phyloP scores from a whole-genome alignment of 768 basidiomycete genomes.

The Lactarius trivialis region DNA sequence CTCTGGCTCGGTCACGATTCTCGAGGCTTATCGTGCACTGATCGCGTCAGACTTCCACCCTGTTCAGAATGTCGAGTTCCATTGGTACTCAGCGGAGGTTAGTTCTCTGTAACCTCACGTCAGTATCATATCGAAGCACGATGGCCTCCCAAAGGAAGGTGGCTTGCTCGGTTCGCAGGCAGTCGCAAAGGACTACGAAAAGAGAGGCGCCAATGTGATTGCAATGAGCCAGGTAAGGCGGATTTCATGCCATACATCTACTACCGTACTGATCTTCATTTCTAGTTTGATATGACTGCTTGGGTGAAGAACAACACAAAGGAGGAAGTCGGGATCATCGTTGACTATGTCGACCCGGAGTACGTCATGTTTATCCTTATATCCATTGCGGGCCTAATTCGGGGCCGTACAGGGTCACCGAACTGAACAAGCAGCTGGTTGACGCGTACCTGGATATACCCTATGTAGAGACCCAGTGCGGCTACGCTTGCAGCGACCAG shows the following conservation, averaged over 20 bases:
- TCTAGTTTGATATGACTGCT: conserved; percentile 85
- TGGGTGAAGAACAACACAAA: conserved; percentile 75
- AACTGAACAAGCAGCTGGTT: conserved; percentile 73
- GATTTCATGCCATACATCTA: background rate
- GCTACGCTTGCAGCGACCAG: conserved; percentile 94
- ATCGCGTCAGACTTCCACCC: conserved; percentile 65
- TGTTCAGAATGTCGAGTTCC: conserved; percentile 63
- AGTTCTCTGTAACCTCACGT: conserved; percentile 13
- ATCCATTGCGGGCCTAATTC: background rate
- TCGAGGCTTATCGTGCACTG: conserved; percentile 69
- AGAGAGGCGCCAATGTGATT: conserved; percentile 54
- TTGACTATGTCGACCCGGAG: conserved; percentile 69
- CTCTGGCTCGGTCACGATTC: conserved; percentile 67
- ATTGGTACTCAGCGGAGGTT: conserved; percentile 82
- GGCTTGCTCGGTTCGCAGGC: conserved; percentile 89
- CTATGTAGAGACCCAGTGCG: conserved; percentile 82
- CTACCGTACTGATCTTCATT: conserved; percentile 10
- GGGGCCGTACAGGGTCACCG: conserved; percentile 53
- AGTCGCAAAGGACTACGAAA: conserved; percentile 69
- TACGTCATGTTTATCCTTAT: conserved; percentile 28
- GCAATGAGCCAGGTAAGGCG: conserved; percentile 73
- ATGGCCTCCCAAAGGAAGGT: conserved; percentile 47
- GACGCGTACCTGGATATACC: conserved; percentile 79
- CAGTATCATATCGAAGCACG: background rate
- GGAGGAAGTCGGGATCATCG: conserved; percentile 71